Percentiles rank a stretch among this genome's conserved stretches.
Conservation (phyloP, 2,329 filamentous ascomycete genomes). For the Alternaria atra region DNA sequence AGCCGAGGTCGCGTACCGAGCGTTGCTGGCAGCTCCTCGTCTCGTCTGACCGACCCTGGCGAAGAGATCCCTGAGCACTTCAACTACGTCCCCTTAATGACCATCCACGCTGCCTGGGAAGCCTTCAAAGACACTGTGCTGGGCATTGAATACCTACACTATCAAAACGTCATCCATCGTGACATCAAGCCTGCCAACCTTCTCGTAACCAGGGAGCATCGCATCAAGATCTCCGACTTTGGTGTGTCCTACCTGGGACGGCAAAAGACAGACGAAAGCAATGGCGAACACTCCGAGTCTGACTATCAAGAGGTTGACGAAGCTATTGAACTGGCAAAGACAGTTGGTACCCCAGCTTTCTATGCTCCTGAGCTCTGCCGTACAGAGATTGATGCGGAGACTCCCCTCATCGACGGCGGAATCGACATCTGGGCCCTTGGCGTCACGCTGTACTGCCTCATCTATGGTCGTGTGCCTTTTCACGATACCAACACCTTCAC, state of each 20-base stretch:
- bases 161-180: conserved; percentile 61
- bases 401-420: conserved; percentile 84
- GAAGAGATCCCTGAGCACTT: conserved; percentile 82
- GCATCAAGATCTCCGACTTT: conserved; percentile 98
- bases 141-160: conserved; percentile 85
- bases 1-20: conserved; percentile 78
- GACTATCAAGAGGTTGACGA: conserved; percentile 90
- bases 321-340: conserved; percentile 95
- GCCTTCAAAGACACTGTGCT: conserved; percentile 93
- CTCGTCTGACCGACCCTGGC: conserved; percentile 53
- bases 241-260: conserved; percentile 96
- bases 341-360: conserved; percentile 95
- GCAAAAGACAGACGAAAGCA: conserved; percentile 81
- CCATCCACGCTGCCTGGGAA: conserved; percentile 79
- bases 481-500: conserved; percentile 90
- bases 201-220: conserved; percentile 82
- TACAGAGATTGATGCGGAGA: conserved; percentile 72
- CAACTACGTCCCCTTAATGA: conserved; percentile 92
- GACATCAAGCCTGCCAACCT: conserved; percentile 77
- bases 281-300: conserved; percentile 76
- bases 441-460: conserved; percentile 93
- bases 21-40: conserved; percentile 79
- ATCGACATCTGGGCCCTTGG: conserved; percentile 98
- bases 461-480: conserved; percentile 94
- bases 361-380: conserved; percentile 97